Conservation (phyloP, 179 eudicot genomes). For the Nepenthes alata region DNA sequence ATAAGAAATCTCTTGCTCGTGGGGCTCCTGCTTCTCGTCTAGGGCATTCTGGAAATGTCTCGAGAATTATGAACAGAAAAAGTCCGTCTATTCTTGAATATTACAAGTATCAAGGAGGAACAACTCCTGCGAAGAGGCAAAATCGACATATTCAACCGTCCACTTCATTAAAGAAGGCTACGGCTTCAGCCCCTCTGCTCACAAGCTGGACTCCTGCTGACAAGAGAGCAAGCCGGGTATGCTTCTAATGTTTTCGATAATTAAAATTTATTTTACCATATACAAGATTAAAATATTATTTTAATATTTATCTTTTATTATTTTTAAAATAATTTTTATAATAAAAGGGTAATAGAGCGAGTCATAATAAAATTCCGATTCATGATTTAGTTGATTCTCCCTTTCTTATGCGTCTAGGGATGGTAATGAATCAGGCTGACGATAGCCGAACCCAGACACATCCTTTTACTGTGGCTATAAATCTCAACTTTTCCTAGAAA, state of each 20-base stretch:
- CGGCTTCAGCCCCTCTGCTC: slow-evolving; percentile 18
- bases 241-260: slow-evolving; percentile 9
- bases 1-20: slow-evolving; percentile 45
- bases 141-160: slow-evolving; percentile 28
- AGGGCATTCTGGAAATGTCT: slow-evolving; percentile 19
- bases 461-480: too few species aligned
- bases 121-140: slow-evolving; percentile 44
- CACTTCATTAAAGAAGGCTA: slow-evolving; percentile 31
- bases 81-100: slow-evolving; percentile 74
- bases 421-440: too few species aligned
- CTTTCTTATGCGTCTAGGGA: too few species aligned
- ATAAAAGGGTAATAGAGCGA: too few species aligned
- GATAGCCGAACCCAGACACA: too few species aligned
- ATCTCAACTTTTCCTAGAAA: too few species aligned
- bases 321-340: too few species aligned
- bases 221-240: slow-evolving; percentile 77
- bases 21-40: slow-evolving; percentile 33
- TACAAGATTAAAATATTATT: too few species aligned
- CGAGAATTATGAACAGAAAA: slow-evolving; percentile 54
- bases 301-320: too few species aligned
- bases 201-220: slow-evolving; percentile 66
- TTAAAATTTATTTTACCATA: too few species aligned
- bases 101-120: slow-evolving; percentile 62
- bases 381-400: slow-evolving; percentile 1
- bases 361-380: too few species aligned